A percentile compares a stretch with the other conserved stretches of the same genome.
Evolutionary conservation across 352 stramenopile species (phyloP).

Genomic region (Globisporangium alternatum): DNA sequence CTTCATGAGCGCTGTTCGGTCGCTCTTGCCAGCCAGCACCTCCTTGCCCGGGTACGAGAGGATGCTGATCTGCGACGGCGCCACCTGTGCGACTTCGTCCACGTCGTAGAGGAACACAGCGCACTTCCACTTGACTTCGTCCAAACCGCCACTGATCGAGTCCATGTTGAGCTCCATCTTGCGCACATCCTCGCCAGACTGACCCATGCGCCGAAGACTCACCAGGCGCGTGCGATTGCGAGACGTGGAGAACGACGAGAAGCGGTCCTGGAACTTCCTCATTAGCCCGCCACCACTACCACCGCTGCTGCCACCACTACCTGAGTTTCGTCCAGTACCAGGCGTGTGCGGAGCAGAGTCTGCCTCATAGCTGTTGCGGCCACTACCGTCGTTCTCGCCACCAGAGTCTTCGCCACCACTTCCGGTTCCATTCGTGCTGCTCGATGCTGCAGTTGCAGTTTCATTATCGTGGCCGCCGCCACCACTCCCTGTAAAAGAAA

Average conservation of each 20-base stretch:
- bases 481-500: conserved; percentile 25
- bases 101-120: conserved; percentile 81
- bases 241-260: conserved; percentile 58
- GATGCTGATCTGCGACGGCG: conserved; percentile 80
- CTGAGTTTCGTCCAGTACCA: conserved; percentile 18
- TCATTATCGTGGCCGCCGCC: conserved; percentile 25
- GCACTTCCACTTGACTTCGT: conserved; percentile 87
- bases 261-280: conserved; percentile 76
- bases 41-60: conserved; percentile 71
- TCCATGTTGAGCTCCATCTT: conserved; percentile 83
- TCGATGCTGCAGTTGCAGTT: background rate
- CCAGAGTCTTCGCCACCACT: conserved; percentile 36
- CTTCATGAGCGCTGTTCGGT: conserved; percentile 66
- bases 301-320: conserved; percentile 18
- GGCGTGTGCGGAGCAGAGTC: background rate
- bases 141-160: conserved; percentile 74
- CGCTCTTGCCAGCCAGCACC: conserved; percentile 56
- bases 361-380: conserved; percentile 9
- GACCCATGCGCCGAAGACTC: conserved; percentile 59
- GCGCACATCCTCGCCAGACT: conserved; percentile 68
- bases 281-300: conserved; percentile 48
- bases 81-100: conserved; percentile 74
- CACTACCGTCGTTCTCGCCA: conserved; percentile 14
- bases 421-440: conserved; percentile 17
- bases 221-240: conserved; percentile 48